Base-by-base conservation (phyloP, 2,329 filamentous ascomycete species). In the Aureobasidium subglaciale region DNA sequence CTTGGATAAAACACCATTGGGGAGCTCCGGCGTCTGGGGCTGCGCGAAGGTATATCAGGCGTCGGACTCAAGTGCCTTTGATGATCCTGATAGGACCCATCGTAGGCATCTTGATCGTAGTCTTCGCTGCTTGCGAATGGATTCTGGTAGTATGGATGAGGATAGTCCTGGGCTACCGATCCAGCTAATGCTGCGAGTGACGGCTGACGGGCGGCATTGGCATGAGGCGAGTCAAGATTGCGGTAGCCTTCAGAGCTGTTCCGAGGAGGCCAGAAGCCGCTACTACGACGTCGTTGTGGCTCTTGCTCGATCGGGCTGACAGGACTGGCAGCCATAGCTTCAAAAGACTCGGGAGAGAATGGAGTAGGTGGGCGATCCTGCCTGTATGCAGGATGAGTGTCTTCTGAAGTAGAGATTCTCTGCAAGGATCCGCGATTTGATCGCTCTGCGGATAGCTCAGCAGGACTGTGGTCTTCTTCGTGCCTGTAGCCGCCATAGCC, bases 41-140 rank as follows among this genome's bases (percentile, higher is more conserved):
- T 58, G 16, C 56, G 45, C 11, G 25, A 27, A 13, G 59, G 59
- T 20, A 60, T 41, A n/a, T 54, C 35, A 16, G 59, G 59, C 15
- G 58, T 50, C 10, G 37, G 55, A n/a, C 18, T 48, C 11, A 48
- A 22, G 18, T 42, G 37, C 18, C 37, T 32, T n/a, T 30, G 24
- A 2, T 24, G 20, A 13, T 41, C 35, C 7, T 29, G 50, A 22
- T 56, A 55, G 25, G 38, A 27, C 10, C 35, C 43, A n/a, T 53
- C 45, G 10, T 53, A 56, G 6, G 29, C 46, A 9, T 54, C 57
- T 25, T 55, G 29, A 27, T 54, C 38, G 24, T 53, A 32, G 16
- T 57, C 58, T 30, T 55, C 48, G 5, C 37, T 38, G 5, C 42
- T 52, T 25, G 45, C 50, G 22, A 59, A 59, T 1, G 58, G 58